Evolutionary conservation across 2,329 filamentous ascomycete species (phyloP), one percentile per base, ranked within the genome.

Genomic region (Arthrobotrys sphaeroides): DNA sequence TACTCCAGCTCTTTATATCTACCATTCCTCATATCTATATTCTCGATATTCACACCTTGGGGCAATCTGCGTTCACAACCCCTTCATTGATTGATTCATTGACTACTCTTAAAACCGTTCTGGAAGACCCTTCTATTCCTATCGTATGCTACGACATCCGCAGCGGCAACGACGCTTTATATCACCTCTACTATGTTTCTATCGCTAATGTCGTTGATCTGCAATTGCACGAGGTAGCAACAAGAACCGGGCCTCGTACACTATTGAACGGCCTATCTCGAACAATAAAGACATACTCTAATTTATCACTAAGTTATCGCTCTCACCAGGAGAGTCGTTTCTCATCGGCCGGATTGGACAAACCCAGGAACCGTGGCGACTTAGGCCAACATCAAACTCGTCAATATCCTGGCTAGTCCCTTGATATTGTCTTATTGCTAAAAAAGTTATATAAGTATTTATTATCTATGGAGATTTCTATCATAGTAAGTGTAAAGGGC

Each of bases 401-500:
- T 78, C 77, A 22, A 60, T 33, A 22, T 78, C 78, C 55, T 77
- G 73, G 9, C 57, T 69, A 12, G 75, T 47, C 9, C 51, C 59
- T 55, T 72, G 69, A 38, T 77, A n/a, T n/a, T n/a, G n/a, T n/a
- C n/a, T n/a, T n/a, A n/a, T n/a, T n/a, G n/a, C n/a, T n/a, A n/a
- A n/a, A n/a, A n/a, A n/a, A n/a, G n/a, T n/a, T n/a, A n/a, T n/a
- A n/a, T 33, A 33, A 33, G 28, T 33, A 33, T 33, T 10, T 33
- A 33, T 10, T 10, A 33, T 5, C 28, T 10, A 10, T 33, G 5
- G 28, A 33, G 28, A 33, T 33, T 33, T 33, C 28, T 33, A 33
- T 33, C 28, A 33, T 33, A 33, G 28, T 33, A 33, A 33, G 28
- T 33, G 5, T 33, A 33, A 33, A 5, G 28, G 28, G 28, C 28